A percentile compares a stretch with the other conserved stretches of the same genome.
Conservation (phyloP, 2,329 filamentous ascomycete species). For the Sporothrix luriei region DNA sequence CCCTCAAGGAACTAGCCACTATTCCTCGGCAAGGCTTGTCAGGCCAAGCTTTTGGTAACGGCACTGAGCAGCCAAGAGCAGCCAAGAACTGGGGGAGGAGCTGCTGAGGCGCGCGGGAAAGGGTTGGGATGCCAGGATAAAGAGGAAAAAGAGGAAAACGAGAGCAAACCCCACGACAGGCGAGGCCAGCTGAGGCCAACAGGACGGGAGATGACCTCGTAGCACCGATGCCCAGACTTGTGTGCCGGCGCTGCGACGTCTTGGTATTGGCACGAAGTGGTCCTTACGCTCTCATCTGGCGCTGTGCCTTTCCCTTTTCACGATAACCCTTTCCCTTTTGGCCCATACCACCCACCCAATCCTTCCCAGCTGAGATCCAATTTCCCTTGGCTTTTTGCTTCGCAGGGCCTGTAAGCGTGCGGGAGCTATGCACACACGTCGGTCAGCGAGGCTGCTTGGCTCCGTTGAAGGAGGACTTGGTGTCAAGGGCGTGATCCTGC, state of each 20-base stretch:
- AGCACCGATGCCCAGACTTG: conserved; percentile 11
- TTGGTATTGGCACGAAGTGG: conserved; percentile 17
- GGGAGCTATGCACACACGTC: conserved; percentile 1
- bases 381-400: background rate
- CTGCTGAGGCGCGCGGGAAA: conserved; percentile 2
- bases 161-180: background rate
- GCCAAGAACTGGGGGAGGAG: conserved; percentile 11
- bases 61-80: too few relatives aligned
- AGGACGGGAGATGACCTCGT: conserved; percentile 2
- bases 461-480: background rate
- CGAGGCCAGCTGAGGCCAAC: background rate
- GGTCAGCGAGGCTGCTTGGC: conserved; percentile 12
- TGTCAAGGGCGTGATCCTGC: conserved; percentile 1
- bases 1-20: background rate
- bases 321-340: conserved; percentile 4
- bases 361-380: background rate
- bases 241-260: conserved; percentile 9
- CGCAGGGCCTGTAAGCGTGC: background rate
- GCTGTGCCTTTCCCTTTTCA: too few relatives aligned
- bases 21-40: conserved; percentile 8
- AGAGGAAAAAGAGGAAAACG: background rate
- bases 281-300: background rate
- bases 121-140: background rate
- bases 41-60: background rate
- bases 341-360: background rate